Conservation (phyloP, 352 stramenopile genomes). For the Globisporangium paroecandrum region DNA sequence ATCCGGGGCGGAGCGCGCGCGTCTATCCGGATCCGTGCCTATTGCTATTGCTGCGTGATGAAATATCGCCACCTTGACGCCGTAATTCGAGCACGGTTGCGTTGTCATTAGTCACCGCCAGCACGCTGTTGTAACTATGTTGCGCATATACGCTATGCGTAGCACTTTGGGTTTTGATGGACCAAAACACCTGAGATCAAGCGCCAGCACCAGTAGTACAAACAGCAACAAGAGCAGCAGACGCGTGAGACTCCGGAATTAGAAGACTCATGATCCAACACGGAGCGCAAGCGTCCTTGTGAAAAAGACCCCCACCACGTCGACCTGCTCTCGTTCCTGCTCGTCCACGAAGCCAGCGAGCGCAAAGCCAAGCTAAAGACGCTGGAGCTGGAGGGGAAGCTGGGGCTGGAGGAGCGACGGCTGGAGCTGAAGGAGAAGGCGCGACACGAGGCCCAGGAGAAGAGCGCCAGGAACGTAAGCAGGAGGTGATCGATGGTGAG, state of each 20-base stretch:
- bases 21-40: too few relatives aligned
- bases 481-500: too few relatives aligned
- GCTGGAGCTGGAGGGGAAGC: background rate
- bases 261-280: background rate
- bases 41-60: too few relatives aligned
- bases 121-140: too few relatives aligned
- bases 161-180: too few relatives aligned
- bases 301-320: background rate
- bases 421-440: background rate
- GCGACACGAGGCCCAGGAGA: background rate
- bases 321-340: background rate
- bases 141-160: too few relatives aligned
- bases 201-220: background rate
- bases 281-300: background rate
- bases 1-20: too few relatives aligned
- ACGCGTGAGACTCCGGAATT: too few relatives aligned
- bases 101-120: background rate
- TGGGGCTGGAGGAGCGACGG: background rate
- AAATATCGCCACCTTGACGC: too few relatives aligned
- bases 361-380: background rate
- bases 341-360: background rate
- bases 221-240: background rate
- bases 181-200: too few relatives aligned
- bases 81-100: too few relatives aligned
- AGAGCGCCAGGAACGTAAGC: background rate